Conservation (phyloP, 1,284 basidiomycete genomes). For the Moesziomyces parantarcticus region DNA sequence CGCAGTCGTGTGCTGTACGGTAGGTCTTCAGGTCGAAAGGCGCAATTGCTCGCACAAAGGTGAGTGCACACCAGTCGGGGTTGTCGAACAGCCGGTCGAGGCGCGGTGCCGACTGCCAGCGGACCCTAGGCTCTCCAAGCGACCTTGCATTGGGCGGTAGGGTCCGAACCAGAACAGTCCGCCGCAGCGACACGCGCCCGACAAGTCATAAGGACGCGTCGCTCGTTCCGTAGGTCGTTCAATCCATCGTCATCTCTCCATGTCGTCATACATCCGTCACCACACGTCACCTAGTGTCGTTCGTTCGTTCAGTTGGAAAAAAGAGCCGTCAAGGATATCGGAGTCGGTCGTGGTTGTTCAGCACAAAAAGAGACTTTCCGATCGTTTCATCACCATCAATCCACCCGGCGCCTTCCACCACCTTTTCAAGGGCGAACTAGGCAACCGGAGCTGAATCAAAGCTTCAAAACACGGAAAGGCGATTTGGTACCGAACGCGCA, state of each 20-base stretch:
- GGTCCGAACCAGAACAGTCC: slow-evolving; percentile 52
- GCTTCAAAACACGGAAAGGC: slow-evolving; percentile 41
- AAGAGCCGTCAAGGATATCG: slow-evolving; percentile 18
- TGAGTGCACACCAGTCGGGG: slow-evolving; percentile 30
- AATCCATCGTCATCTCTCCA: slow-evolving; percentile 11
- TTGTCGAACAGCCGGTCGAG: slow-evolving; percentile 32
- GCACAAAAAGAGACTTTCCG: slow-evolving; percentile 40
- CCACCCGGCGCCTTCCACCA: slow-evolving; percentile 2
- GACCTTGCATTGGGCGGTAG: slow-evolving; percentile 41
- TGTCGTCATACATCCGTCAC: slow-evolving; percentile 21
- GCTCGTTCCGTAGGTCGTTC: slow-evolving; percentile 2
- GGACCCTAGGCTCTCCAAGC: slow-evolving; percentile 47
- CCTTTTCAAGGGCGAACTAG: not conserved
- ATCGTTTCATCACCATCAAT: slow-evolving; percentile 39
- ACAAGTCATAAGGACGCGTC: slow-evolving; percentile 10
- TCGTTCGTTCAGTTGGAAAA: slow-evolving; percentile 12
- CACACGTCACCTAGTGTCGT: slow-evolving; percentile 8
- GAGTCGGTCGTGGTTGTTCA: slow-evolving; percentile 26
- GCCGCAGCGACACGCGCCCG: slow-evolving; percentile 17
- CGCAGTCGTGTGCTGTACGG: not conserved
- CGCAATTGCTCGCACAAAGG: slow-evolving; percentile 5
- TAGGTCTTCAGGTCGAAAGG: slow-evolving; percentile 11
- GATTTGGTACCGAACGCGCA: slow-evolving; percentile 41
- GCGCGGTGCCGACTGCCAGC: slow-evolving; percentile 11
- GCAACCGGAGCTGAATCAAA: slow-evolving; percentile 24